Evolutionary conservation across 768 basidiomycete species (phyloP).

Genomic region (Tylopilus balloui): DNA sequence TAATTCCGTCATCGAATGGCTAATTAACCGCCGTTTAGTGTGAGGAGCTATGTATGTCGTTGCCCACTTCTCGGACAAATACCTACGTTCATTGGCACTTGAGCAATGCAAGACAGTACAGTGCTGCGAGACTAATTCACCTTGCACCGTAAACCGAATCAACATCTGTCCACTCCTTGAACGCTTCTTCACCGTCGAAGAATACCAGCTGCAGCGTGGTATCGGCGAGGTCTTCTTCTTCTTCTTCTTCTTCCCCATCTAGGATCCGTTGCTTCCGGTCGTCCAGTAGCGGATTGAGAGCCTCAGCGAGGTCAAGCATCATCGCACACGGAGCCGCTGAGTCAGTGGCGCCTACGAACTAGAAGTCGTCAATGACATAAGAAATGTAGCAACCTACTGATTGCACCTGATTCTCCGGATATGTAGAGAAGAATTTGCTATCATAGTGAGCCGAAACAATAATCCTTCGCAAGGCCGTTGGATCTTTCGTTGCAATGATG

Average conservation of each 20-base stretch:
- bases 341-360: conserved; percentile 98
- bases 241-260: conserved; percentile 58
- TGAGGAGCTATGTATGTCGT: conserved; percentile 60
- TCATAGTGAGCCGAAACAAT: conserved; percentile 92
- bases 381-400: not conserved
- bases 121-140: conserved; percentile 34
- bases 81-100: conserved; percentile 41
- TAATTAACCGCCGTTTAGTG: conserved; percentile 53
- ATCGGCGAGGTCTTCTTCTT: conserved; percentile 75
- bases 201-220: conserved; percentile 91
- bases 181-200: conserved; percentile 98
- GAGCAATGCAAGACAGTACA: not conserved
- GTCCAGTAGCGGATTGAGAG: conserved; percentile 69
- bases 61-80: conserved; percentile 85
- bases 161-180: conserved; percentile 78
- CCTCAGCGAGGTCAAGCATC: conserved; percentile 87
- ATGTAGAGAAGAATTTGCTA: conserved; percentile 77
- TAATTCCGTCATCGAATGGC: conserved; percentile 56
- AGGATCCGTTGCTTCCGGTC: conserved; percentile 52
- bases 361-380: conserved; percentile 11
- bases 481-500: conserved; percentile 92
- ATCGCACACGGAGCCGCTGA: conserved; percentile 95
- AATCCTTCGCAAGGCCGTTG: conserved; percentile 72
- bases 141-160: conserved; percentile 96
- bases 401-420: conserved; percentile 71